Base-by-base conservation (phyloP, 495 filamentous ascomycete species). In the Neurospora hispaniola region DNA sequence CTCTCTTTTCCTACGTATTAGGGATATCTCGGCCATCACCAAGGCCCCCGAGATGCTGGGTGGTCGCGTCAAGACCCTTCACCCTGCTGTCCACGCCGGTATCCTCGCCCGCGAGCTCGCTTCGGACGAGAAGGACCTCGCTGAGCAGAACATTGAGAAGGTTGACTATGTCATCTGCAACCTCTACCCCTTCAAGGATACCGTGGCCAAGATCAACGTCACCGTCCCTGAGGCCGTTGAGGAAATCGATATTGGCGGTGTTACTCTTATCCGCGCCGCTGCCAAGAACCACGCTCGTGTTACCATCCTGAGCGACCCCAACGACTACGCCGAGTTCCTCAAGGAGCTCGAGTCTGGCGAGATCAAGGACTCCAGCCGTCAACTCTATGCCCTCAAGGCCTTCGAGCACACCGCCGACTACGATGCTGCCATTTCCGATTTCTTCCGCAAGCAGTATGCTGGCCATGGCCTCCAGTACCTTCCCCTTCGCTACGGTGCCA, bases 391-490 rank as follows among this genome's bases (percentile, higher is more conserved):
- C 38, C 87, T 98, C 76, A 98, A 98, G 86, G 95, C 94, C 41
- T 99, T 99, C 78, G 92, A 96, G 85, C 96, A 98, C 81, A 99
- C 96, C n/a, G 94, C 96, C 73, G 94, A 96, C 82, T 99, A 98
- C 80, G 96, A 99, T 82, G 87, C 88, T 12, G 90, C 96, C 74
- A 99, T 99, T 78, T 91, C 96, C 38, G 92, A 91, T 78, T 99
- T 97, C 87, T 99, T 99, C 88, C 92, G 96, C 78, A 94, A 96
- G 86, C 90, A 96, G 82, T 98, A 98, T 79, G 93, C 96, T 73
- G 35, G 35, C 35, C 91, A 94, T 69, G 94, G 94, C 42, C 78
- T 88, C 72, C 92, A 97, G 82, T 90, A 98, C 80, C 74, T 97
- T 42, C 83, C 92, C 72, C 90, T 99, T 77, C 91, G 96, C 74